Percentiles rank a stretch among this genome's conserved stretches.
Evolutionary conservation across 1,284 basidiomycete genomes (phyloP).

Genomic region (Apiotrichum gamsii): DNA sequence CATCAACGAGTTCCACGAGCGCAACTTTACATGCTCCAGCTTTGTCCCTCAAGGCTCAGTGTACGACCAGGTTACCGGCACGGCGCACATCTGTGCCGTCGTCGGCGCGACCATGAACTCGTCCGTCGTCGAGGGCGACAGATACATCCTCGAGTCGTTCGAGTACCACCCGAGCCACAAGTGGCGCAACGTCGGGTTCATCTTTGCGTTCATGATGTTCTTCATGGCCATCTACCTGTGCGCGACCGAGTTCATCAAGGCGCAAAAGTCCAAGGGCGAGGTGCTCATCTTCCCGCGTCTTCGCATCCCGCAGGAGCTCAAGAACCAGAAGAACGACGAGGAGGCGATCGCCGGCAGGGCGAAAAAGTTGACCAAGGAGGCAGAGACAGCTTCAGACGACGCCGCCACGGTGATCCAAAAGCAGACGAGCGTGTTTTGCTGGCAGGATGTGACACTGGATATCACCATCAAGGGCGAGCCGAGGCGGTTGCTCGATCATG

Average conservation of each 20-base stretch:
- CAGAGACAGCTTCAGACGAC: constrained; percentile 10
- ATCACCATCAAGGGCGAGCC: constrained; percentile 57
- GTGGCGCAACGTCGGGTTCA: constrained; percentile 58
- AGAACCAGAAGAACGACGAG: constrained; percentile 24
- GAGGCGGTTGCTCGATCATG: constrained; percentile 63
- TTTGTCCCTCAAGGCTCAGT: constrained; percentile 46
- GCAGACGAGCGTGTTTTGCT: constrained; percentile 48
- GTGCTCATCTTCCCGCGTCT: constrained; percentile 50
- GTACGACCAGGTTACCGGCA: constrained; percentile 34
- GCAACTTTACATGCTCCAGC: constrained; percentile 36
- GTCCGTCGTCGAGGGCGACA: constrained; percentile 47
- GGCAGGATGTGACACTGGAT: constrained; percentile 53
- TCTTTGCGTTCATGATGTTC: constrained; percentile 53
- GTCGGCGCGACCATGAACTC: constrained; percentile 47
- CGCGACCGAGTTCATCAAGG: constrained; percentile 53
- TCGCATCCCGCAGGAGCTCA: constrained; percentile 39
- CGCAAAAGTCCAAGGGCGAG: constrained; percentile 51
- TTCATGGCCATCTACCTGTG: constrained; percentile 53
- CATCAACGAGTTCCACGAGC: constrained; percentile 50
- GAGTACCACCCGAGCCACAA: constrained; percentile 57
- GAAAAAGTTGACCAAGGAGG: constrained; percentile 1
- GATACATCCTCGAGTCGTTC: constrained; percentile 58
- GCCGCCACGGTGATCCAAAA: constrained; percentile 38
- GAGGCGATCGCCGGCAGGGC: constrained; percentile 10
- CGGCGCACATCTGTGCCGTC: constrained; percentile 46